Base-by-base conservation (phyloP, 140 eudicot genomes). In the Stevia rebaudiana region DNA sequence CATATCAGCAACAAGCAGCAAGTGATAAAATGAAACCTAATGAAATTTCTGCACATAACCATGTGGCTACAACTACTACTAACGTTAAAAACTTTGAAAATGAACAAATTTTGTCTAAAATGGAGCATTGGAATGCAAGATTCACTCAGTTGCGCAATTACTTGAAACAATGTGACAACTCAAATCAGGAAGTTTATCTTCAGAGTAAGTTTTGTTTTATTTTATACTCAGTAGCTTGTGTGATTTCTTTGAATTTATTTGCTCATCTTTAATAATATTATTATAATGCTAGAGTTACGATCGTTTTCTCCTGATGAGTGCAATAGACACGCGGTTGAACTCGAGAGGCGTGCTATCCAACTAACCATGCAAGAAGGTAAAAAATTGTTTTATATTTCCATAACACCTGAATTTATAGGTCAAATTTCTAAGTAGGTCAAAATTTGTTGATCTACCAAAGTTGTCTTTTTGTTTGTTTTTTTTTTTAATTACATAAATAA, bases 321-420 rank as follows among this genome's bases (percentile, higher is more conserved):
- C 57, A 78, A 61, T n/a, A 74, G 73, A 48, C 76, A 62, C 57
- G 79, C 79, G 3, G 66, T 68, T 39, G 76, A 61, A 64, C 72
- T 78, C 7, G 83, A 78, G 73, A 74, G 30, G 41, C 83, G 83
- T 21, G 79, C 83, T 49, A 69, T 78, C 59, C 72, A 55, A 37
- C 70, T 78, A 63, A 57, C 66, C 50, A 37, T 68, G 44, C 79
- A 78, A 53, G 79, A 78, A 78, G 83, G 83, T 78, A 78, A 46
- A 63, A 48, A 3, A 13, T n/a, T 42, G 22, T 55, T 40, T 22
- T 37, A 55, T 3, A 36, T 19, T 30, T 60, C 8, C 11, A 11
- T 57, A 42, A 24, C 23, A 55, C 61, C 7, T 8, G 13, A 8
- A 49, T 49, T 13, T 19, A 1, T 8, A 49, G 55, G 28, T 49